Evolutionary conservation across 2,329 filamentous ascomycete genomes (phyloP).

Genomic region (Ascochyta rabiei): DNA sequence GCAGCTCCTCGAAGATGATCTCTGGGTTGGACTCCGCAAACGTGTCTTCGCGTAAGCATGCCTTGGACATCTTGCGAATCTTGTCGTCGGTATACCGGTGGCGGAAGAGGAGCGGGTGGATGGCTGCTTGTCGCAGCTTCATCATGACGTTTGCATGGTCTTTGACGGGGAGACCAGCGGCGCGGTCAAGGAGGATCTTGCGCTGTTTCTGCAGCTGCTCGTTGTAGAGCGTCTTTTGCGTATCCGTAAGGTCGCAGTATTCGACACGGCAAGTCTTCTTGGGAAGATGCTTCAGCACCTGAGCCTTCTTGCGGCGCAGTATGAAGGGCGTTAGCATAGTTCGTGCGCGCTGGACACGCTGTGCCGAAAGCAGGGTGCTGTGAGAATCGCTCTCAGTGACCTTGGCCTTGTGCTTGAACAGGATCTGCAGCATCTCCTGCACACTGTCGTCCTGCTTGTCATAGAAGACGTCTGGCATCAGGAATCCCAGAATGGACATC

Average conservation of each 20-base stretch:
- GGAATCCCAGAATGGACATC: slow-evolving; percentile 88
- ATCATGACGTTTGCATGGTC: slow-evolving; percentile 70
- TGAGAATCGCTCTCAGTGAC: slow-evolving; percentile 73
- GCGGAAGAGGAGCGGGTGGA: slow-evolving; percentile 88
- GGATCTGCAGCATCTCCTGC: slow-evolving; percentile 77
- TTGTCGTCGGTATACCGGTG: slow-evolving; percentile 77
- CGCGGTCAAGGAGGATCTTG: slow-evolving; percentile 65
- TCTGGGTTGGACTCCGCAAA: slow-evolving; percentile 58
- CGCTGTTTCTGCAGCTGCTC: slow-evolving; percentile 68
- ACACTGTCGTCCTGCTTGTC: slow-evolving; percentile 62
- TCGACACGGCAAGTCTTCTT: slow-evolving; percentile 78
- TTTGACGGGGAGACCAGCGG: slow-evolving; percentile 60
- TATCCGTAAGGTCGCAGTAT: slow-evolving; percentile 77
- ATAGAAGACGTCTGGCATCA: slow-evolving; percentile 83
- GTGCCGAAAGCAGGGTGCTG: slow-evolving; percentile 81
- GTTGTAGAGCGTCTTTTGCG: slow-evolving; percentile 76
- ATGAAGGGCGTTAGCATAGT: slow-evolving; percentile 96
- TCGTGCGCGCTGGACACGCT: slow-evolving; percentile 84
- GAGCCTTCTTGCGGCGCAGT: slow-evolving; percentile 87
- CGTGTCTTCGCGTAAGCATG: slow-evolving; percentile 72
- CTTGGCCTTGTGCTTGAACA: slow-evolving; percentile 92
- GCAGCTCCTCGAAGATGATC: slow-evolving; percentile 61
- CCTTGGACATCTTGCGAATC: slow-evolving; percentile 77
- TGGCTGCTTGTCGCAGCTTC: slow-evolving; percentile 88
- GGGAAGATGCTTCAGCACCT: slow-evolving; percentile 84